Base-by-base conservation (phyloP, 805 yeast genomes). In the Barnettozyma sp. region DNA sequence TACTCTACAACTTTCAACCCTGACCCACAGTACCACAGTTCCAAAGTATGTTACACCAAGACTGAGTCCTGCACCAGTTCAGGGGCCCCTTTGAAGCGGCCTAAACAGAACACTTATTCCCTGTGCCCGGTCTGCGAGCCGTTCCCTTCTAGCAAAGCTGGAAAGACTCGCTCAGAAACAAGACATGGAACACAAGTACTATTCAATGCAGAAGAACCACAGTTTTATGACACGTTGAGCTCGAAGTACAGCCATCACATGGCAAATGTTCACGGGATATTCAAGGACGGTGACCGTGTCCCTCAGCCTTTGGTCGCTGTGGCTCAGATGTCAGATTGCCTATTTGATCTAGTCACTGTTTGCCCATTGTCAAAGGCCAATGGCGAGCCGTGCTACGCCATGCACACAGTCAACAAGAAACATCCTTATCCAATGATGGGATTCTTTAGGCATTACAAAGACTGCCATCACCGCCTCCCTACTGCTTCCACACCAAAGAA, bases 161-260 rank as follows among this genome's bases (percentile, higher is more conserved):
- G 18, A 5, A 15, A 15, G 8, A 12, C 24, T 5, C 31, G 23
- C 16, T 19, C n/a, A 9, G 34, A 30, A 9, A 22, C 32, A 10
- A 22, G 40, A 13, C 22, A 36, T 17, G 40, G 33, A 10, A 15
- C 12, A 17, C 25, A 15, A 2, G 9, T 32, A 4, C 13, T 3
- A 14, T 26, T 26, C 18, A 32, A 22, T 6, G 24, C 20, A 13
- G 16, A 14, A 4, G 40, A 31, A 15, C 40, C 40, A 2, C 25
- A 22, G 16, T 37, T 37, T 20, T 37, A 23, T 23, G 40, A 37
- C 17, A 37, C 40, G 11, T 24, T 37, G 14, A 31, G 30, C 16
- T 37, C 40, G 3, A 14, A 28, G 7, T 37, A 20, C 32, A 32
- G 30, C 23, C 40, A 37, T 23, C 40, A 37, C 25, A 33, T 37